Evolutionary conservation across 2,329 filamentous ascomycete species (phyloP), one percentile per base, ranked within the genome.

Genomic region (Biscogniauxia mediterranea): DNA sequence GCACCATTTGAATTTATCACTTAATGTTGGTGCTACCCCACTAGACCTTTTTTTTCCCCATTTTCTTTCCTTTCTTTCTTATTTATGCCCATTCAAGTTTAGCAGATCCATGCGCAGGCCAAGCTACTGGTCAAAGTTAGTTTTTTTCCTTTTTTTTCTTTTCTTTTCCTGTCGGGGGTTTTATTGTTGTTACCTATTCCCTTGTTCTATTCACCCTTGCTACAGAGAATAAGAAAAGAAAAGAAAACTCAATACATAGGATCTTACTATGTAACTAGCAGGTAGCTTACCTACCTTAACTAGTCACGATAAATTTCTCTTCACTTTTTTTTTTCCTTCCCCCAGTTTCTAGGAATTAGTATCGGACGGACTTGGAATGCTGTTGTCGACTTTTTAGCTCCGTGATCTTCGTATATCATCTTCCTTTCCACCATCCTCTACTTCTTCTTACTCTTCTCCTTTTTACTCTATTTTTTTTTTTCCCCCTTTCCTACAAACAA

Each of bases 381-480:
- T 53, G 5, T 50, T 15, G 52, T 46, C 50, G 15, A 21, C 19
- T 49, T 4, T 54, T 25, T 51, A 13, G 49, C 17, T 53, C 46
- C 42, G 15, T 11, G 21, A 54, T 59, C 51, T 55, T 57, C 17
- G 13, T 13, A n/a, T n/a, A 23, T 11, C 23, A 54, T 26, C 8
- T 7, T 23, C 51, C 51, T 21, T 21, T 52, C 20, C 52, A 54
- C 23, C 52, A 26, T 54, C 19, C 19, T 49, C 57, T 51, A 8
- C n/a, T 46, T 55, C 56, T 23, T 13, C 52, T 38, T 57, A 57
- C 58, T 63, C 58, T 32, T 58, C 62, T 51, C 20, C 23, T 61
- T 55, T 55, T 54, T 15, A 52, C 28, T 32, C 28, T 32, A 32
- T 32, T 32, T 4, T 32, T 9, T 4, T 32, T 9, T 32, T 32